Percentiles rank a stretch among this genome's conserved stretches.
Evolutionary conservation across 805 yeast species (phyloP).

Genomic region (Ogataea pilisensis): DNA sequence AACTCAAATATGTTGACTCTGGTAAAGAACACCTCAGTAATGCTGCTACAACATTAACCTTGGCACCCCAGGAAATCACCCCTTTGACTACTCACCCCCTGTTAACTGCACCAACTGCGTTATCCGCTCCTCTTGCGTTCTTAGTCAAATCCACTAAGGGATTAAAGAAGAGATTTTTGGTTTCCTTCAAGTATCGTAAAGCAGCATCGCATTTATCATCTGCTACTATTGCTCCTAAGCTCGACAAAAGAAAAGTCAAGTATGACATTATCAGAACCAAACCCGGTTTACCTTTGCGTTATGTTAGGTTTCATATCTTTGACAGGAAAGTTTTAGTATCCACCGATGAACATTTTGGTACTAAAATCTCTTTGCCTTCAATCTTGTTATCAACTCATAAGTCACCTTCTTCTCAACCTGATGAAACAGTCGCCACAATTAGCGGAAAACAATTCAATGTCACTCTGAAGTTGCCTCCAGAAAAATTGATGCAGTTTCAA

Average conservation of each 20-base stretch:
- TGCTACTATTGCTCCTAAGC: not conserved
- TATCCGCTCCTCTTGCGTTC: not conserved
- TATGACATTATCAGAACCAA: slow-evolving; percentile 19
- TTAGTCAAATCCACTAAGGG: not conserved
- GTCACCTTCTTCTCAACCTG: not conserved
- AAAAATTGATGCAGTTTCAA: slow-evolving; percentile 2
- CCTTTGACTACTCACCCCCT: no score
- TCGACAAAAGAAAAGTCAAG: slow-evolving; percentile 14
- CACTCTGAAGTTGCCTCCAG: slow-evolving; percentile 9
- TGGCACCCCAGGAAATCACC: not conserved
- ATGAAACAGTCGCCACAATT: not conserved
- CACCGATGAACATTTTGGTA: slow-evolving; percentile 24
- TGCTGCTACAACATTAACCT: not conserved
- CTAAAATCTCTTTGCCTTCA: not conserved
- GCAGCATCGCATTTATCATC: no score
- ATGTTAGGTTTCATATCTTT: slow-evolving; percentile 31
- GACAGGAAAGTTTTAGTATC: slow-evolving; percentile 23
- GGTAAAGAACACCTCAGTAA: no score
- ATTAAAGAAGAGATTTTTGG: slow-evolving; percentile 10
- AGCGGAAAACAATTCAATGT: slow-evolving; percentile 3
- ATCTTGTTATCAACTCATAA: not conserved
- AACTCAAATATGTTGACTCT: slow-evolving; percentile 12
- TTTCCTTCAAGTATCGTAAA: slow-evolving; percentile 14
- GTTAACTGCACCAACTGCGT: no score
- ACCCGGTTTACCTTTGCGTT: slow-evolving; percentile 28